Evolutionary conservation across 345 rosid genomes (phyloP).

Genomic region (Syzygium jambos): DNA sequence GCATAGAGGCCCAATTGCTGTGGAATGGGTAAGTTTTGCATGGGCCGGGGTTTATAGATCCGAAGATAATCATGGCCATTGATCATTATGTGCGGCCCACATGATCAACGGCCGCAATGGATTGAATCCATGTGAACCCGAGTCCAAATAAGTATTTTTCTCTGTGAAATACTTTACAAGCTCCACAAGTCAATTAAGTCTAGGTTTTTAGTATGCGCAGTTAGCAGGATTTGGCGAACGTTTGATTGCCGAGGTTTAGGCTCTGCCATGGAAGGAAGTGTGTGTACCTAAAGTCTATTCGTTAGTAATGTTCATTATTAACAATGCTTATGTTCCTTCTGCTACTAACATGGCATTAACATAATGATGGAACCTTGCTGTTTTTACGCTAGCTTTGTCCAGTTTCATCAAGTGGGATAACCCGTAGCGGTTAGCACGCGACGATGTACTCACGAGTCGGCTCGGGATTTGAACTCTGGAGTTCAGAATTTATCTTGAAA

Average conservation of each 20-base stretch:
- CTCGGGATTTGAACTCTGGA: neutral
- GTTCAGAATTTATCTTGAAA: neutral
- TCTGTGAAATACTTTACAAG: neutral
- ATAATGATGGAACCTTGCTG: neutral
- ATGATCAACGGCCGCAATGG: neutral
- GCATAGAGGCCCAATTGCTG: neutral
- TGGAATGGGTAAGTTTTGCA: neutral
- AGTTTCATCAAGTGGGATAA: neutral
- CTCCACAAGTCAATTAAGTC: neutral
- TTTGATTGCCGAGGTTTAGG: neutral
- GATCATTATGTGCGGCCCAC: neutral
- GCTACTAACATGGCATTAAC: neutral
- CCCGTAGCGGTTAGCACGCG: neutral
- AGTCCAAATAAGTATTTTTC: neutral
- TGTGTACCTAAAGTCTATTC: neutral
- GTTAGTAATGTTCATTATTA: neutral
- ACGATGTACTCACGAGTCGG: neutral
- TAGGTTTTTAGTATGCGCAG: neutral
- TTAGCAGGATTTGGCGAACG: neutral
- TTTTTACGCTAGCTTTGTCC: neutral
- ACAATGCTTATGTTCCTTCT: neutral
- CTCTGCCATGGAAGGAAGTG: neutral
- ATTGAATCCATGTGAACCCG: fast-evolving
- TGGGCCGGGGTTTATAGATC: neutral
- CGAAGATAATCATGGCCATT: neutral